A percentile compares a stretch with the other conserved stretches of the same genome.
Conservation (phyloP, 2,329 filamentous ascomycete genomes). For the Akanthomyces uredinophilus region DNA sequence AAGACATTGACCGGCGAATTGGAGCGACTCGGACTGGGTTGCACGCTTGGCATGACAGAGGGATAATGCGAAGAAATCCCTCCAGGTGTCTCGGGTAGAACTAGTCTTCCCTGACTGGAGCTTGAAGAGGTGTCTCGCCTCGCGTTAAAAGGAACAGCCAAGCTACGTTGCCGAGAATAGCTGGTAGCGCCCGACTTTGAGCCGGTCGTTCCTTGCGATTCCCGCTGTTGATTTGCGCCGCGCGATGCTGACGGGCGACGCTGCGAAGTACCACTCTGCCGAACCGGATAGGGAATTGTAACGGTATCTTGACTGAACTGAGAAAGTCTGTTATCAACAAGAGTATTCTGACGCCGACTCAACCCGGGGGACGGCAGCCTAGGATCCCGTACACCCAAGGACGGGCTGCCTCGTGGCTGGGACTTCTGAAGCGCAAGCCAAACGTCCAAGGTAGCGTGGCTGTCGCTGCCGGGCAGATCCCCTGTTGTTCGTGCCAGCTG, state of each 20-base stretch:
- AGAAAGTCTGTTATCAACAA: neutral
- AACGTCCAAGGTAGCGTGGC: constrained; percentile 30
- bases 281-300: neutral
- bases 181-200: neutral
- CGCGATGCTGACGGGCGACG: neutral
- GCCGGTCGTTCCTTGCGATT: neutral
- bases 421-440: constrained; percentile 34
- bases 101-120: constrained; percentile 4
- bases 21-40: constrained; percentile 28
- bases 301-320: neutral
- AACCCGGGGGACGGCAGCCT: neutral
- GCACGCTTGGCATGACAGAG: constrained; percentile 29
- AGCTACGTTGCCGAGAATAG: neutral
- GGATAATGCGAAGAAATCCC: constrained; percentile 28
- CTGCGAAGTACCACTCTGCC: neutral
- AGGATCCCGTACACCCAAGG: neutral
- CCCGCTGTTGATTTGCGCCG: neutral
- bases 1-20: constrained; percentile 25
- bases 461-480: constrained; percentile 20
- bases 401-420: constrained; percentile 24
- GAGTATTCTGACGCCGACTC: neutral
- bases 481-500: constrained; percentile 1
- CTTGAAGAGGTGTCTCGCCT: neutral
- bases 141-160: neutral
- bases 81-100: constrained; percentile 19